Evolutionary conservation across 768 basidiomycete genomes (phyloP).

Genomic region (Clitopilus hobsonii): DNA sequence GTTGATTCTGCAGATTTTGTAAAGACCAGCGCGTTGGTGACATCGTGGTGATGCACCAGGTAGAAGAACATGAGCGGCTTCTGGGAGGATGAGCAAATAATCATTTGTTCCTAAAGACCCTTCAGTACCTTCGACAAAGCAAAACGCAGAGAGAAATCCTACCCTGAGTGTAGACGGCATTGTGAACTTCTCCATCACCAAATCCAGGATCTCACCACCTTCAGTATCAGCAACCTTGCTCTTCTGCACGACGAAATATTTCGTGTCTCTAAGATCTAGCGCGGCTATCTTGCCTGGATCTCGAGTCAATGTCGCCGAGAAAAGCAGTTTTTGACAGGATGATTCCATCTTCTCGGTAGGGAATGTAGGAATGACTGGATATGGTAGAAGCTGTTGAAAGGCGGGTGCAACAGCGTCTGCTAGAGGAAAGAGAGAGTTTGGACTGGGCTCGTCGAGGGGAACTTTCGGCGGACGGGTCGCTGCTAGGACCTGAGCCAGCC

Average conservation of each 20-base stretch:
- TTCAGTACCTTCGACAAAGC: neutral
- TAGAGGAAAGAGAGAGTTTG: neutral
- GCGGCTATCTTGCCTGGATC: conserved; percentile 93
- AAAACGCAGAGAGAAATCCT: conserved; percentile 14
- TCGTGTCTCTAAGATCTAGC: conserved; percentile 70
- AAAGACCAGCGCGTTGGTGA: conserved; percentile 81
- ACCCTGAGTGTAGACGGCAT: conserved; percentile 79
- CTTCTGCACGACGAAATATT: conserved; percentile 84
- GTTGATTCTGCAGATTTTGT: conserved; percentile 97
- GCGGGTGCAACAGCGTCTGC: conserved; percentile 63
- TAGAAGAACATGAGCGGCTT: conserved; percentile 92
- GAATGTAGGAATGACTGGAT: conserved; percentile 40
- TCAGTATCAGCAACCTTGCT: conserved; percentile 27
- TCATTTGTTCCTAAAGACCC: conserved; percentile 73
- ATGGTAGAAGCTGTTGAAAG: conserved; percentile 39
- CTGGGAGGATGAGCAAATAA: conserved; percentile 68
- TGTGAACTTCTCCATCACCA: conserved; percentile 72
- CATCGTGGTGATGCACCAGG: conserved; percentile 59
- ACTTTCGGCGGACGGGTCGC: conserved; percentile 46
- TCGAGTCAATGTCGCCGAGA: conserved; percentile 92
- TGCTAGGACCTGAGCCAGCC: conserved; percentile 80
- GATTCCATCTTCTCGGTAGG: conserved; percentile 51
- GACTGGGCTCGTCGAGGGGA: neutral
- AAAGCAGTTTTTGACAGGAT: conserved; percentile 91
- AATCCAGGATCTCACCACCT: conserved; percentile 35